phyloP scores from a whole-genome alignment of 2,329 filamentous ascomycete species.

The Geosmithia morbida region DNA sequence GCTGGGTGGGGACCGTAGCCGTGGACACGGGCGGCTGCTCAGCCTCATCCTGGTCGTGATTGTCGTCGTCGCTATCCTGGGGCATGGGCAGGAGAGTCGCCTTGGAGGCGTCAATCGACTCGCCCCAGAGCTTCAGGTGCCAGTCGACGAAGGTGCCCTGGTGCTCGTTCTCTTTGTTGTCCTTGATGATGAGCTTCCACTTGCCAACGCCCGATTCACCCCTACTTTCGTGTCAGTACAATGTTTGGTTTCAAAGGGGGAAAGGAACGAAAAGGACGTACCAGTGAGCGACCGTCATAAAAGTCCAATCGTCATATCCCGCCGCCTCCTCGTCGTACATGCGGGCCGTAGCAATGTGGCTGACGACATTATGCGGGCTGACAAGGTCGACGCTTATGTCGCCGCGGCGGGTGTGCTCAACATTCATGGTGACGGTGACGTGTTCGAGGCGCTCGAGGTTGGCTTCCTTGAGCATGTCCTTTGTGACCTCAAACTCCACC shows the following conservation, averaged over 20 bases:
- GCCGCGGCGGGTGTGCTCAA: conserved; percentile 73
- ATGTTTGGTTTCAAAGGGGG: not conserved
- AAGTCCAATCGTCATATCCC: conserved; percentile 93
- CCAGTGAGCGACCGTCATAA: conserved; percentile 97
- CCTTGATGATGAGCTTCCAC: conserved; percentile 85
- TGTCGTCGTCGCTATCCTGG: conserved; percentile 65
- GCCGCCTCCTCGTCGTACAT: conserved; percentile 46
- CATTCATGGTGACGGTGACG: conserved; percentile 95
- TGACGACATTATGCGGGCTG: conserved; percentile 69
- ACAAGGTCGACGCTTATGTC: conserved; percentile 86
- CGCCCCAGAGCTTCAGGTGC: conserved; percentile 90
- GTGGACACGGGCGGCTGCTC: conserved; percentile 36
- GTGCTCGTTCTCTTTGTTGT: conserved; percentile 63
- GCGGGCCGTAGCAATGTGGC: conserved; percentile 68
- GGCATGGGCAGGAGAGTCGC: conserved; percentile 70
- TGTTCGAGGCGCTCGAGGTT: conserved; percentile 86
- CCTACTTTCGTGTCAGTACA: conserved; percentile 28
- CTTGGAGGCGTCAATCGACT: conserved; percentile 62
- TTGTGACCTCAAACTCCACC: conserved; percentile 68
- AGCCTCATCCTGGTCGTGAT: conserved; percentile 43
- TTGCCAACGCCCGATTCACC: conserved; percentile 77
- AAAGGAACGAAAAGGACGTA: conserved; percentile 25
- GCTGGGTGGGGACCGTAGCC: conserved; percentile 38
- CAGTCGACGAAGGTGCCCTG: conserved; percentile 77
- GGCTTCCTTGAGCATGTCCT: conserved; percentile 63